Evolutionary conservation across 441 rosid genomes (phyloP).

Genomic region (Pelargonium myrrhifolium): DNA sequence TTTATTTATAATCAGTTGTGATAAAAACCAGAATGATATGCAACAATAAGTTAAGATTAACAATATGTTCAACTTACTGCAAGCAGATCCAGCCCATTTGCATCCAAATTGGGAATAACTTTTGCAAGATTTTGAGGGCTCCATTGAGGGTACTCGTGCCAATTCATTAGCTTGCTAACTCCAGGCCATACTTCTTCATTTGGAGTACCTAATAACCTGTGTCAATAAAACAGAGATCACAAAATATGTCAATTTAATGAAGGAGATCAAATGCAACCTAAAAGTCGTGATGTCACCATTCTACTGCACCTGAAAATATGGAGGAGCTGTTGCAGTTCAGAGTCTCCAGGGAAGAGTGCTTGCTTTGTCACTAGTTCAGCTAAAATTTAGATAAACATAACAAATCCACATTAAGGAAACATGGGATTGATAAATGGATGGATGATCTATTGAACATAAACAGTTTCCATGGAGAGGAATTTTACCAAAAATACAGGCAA

Average conservation of each 20-base stretch:
- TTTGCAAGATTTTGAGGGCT: conserved; percentile 55
- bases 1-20: background rate
- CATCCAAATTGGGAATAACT: conserved; percentile 58
- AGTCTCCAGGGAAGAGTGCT: conserved; percentile 96
- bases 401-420: conserved; percentile 5
- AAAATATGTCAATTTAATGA: background rate
- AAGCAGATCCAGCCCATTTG: conserved; percentile 66
- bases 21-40: background rate
- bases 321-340: conserved; percentile 93
- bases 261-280: background rate
- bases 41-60: background rate
- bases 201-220: conserved; percentile 88
- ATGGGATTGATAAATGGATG: background rate
- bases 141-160: conserved; percentile 99
- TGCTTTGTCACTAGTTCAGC: conserved; percentile 82
- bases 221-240: background rate
- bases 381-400: conserved; percentile 20
- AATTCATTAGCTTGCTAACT: conserved; percentile 70
- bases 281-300: background rate
- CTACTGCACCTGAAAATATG: conserved; percentile 72
- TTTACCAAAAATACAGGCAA: conserved; percentile 86
- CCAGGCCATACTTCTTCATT: conserved; percentile 91
- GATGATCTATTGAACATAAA: background rate
- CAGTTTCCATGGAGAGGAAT: background rate
- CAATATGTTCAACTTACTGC: conserved; percentile 36